phyloP scores from a whole-genome alignment of 805 yeast species.

The Grigorovia yakushimaensis region DNA sequence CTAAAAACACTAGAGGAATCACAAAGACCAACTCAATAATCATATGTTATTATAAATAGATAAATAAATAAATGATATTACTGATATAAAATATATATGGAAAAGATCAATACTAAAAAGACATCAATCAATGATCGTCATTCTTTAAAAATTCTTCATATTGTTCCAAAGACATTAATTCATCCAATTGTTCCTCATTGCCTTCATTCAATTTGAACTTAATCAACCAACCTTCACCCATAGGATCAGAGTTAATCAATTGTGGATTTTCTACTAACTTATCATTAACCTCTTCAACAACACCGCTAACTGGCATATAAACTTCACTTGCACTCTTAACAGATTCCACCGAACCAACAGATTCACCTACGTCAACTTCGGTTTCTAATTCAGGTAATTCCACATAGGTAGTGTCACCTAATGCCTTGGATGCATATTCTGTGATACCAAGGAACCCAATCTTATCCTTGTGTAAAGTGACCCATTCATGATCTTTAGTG shows the following conservation, averaged over 20 bases:
- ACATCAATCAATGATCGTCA: constrained; percentile 33
- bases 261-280: constrained; percentile 61
- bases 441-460: constrained; percentile 88
- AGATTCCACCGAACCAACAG: constrained; percentile 87
- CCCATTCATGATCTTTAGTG: constrained; percentile 93
- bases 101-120: no score
- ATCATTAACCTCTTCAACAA: constrained; percentile 60
- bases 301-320: constrained; percentile 79
- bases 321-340: constrained; percentile 93
- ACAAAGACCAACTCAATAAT: background rate
- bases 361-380: constrained; percentile 57
- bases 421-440: constrained; percentile 87
- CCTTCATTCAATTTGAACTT: constrained; percentile 49
- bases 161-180: constrained; percentile 44
- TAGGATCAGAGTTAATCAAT: constrained; percentile 76
- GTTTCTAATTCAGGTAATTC: constrained; percentile 76
- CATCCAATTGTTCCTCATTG: constrained; percentile 35
- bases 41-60: constrained; percentile 1
- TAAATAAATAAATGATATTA: background rate
- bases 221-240: constrained; percentile 91
- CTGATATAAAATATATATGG: no score
- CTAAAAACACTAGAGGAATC: constrained; percentile 63
- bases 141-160: constrained; percentile 52
- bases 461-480: constrained; percentile 76
- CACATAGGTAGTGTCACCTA: constrained; percentile 92